phyloP scores from a whole-genome alignment of 2,329 filamentous ascomycete genomes.

The Setomelanomma holmii region DNA sequence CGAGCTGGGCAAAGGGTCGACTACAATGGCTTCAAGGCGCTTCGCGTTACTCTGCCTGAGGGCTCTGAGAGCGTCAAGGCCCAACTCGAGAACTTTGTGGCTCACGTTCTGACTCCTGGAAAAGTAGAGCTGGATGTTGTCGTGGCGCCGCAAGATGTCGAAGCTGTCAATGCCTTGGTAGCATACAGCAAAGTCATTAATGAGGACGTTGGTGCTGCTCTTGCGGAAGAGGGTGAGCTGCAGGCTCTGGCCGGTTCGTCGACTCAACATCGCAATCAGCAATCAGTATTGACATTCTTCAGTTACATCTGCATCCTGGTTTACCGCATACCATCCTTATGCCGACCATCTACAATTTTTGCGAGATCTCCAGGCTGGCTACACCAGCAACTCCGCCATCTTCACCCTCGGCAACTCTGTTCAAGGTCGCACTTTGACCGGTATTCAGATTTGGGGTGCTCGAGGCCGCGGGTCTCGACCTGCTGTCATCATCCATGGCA shows the following conservation, averaged over 20 bases:
- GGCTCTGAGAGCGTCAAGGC: constrained; percentile 30
- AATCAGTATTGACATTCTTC: constrained; percentile 3
- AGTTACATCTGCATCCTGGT: constrained; percentile 46
- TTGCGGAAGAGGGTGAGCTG: constrained; percentile 41
- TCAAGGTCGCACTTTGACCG: constrained; percentile 41
- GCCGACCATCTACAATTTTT: constrained; percentile 45
- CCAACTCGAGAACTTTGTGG: constrained; percentile 39
- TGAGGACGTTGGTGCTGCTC: constrained; percentile 44
- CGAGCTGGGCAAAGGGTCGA: constrained; percentile 40
- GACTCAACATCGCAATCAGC: background rate
- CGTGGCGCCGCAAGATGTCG: constrained; percentile 42
- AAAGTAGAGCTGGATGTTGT: constrained; percentile 43
- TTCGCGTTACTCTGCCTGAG: constrained; percentile 34
- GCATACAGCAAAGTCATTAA: constrained; percentile 37
- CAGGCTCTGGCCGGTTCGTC: constrained; percentile 35
- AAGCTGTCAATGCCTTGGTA: constrained; percentile 37
- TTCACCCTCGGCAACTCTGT: constrained; percentile 42
- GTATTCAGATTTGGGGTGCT: constrained; percentile 49
- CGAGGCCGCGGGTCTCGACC: constrained; percentile 47
- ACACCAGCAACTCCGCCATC: constrained; percentile 42
- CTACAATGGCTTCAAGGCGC: constrained; percentile 47
- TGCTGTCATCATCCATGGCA: constrained; percentile 44
- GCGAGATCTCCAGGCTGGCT: constrained; percentile 41
- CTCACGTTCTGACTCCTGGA: constrained; percentile 44
- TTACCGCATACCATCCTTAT: constrained; percentile 47